These are phyloP conservation scores for Vaccinium vitisidaea DNA, from an alignment of 148 eudicot species.

Conservation along the genomic window DNA sequence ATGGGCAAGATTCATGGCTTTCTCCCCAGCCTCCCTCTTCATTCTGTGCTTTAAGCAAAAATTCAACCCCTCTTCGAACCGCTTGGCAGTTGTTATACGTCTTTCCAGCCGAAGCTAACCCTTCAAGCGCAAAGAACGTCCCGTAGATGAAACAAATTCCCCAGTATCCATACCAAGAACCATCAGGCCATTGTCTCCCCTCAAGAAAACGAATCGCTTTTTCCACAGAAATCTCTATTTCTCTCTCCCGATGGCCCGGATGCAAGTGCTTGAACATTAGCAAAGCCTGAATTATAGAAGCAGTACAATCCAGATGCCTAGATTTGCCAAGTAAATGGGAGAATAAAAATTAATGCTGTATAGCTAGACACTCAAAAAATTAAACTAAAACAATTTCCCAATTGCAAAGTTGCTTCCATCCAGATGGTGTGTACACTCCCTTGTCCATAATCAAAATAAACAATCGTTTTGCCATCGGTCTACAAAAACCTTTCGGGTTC, in stretches of 20 bases:
- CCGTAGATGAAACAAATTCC: neutral
- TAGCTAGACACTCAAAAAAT: neutral
- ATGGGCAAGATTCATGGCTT: neutral
- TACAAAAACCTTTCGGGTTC: no score
- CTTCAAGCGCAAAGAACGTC: neutral
- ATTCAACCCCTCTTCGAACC: neutral
- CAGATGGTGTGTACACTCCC: neutral
- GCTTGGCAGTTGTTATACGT: neutral
- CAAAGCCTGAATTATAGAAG: neutral
- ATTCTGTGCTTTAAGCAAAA: neutral
- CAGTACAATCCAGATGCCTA: neutral
- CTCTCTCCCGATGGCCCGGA: no score
- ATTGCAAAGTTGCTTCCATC: neutral
- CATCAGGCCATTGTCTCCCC: no score
- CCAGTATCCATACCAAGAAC: no score
- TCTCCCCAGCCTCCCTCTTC: slow-evolving; percentile 7
- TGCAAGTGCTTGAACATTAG: no score
- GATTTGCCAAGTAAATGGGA: neutral
- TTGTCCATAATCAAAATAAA: no score
- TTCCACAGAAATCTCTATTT: no score
- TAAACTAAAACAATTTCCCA: neutral
- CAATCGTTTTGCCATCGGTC: no score
- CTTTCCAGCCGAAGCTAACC: neutral
- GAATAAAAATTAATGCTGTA: no score
- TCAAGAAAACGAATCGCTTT: no score